Conservation (phyloP, 192 early-diverging fungal species). For the Paraglomus brasilianum region DNA sequence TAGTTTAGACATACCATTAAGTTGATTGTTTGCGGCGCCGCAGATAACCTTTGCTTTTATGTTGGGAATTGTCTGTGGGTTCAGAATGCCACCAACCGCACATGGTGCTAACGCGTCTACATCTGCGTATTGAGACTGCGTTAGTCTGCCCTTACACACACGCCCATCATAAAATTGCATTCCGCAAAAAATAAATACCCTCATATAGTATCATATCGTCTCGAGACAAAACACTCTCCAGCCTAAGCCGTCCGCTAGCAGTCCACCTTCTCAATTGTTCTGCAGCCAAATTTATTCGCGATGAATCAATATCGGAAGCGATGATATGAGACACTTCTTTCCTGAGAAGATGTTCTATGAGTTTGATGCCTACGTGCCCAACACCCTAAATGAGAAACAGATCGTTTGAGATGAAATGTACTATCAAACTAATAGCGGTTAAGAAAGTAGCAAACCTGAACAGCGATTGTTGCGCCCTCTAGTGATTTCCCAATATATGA, state of each 20-base stretch:
- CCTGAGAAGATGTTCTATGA: constrained; percentile 36
- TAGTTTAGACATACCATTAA: constrained; percentile 24
- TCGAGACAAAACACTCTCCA: neutral
- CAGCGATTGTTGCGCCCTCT: constrained; percentile 38
- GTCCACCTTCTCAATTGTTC: constrained; percentile 23
- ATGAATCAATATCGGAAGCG: constrained; percentile 33
- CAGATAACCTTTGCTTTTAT: constrained; percentile 41
- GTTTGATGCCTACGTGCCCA: constrained; percentile 38
- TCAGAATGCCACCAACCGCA: constrained; percentile 45
- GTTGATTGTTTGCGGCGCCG: constrained; percentile 52
- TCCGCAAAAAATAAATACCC: constrained; percentile 3
- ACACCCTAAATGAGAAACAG: constrained; percentile 21
- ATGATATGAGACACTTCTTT: constrained; percentile 35
- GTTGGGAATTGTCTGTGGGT: constrained; percentile 38
- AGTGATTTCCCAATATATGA: constrained; percentile 32
- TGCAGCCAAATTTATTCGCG: constrained; percentile 3
- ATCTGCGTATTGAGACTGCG: constrained; percentile 6
- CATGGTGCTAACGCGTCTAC: constrained; percentile 47
- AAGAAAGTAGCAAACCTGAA: constrained; percentile 35
- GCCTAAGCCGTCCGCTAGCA: constrained; percentile 10
- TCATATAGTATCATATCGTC: constrained; percentile 37
- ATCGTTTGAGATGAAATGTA: neutral
- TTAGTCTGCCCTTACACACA: too few species aligned
- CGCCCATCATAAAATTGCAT: too few species aligned
- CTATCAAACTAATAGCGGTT: neutral